A percentile compares a stretch with the other conserved stretches of the same genome.
phyloP scores from a whole-genome alignment of 2,329 filamentous ascomycete species.

The Fusarium sp. region DNA sequence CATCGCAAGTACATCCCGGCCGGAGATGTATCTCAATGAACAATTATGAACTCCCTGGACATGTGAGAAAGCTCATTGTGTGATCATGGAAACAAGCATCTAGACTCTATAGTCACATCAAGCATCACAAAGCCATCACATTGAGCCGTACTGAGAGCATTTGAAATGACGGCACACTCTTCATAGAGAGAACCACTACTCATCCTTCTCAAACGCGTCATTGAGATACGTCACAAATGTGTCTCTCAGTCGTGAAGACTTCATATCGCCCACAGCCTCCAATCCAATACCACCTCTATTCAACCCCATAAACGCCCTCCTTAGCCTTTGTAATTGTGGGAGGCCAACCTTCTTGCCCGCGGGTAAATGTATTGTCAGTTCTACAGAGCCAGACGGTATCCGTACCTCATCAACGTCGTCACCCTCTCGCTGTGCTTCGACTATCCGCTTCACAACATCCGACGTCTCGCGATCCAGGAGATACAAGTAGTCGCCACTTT shows the following conservation, averaged over 20 bases:
- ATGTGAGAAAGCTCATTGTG: not conserved
- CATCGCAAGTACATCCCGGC: not conserved
- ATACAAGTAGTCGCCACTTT: constrained; percentile 79
- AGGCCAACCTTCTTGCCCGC: constrained; percentile 69
- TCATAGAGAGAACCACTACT: constrained; percentile 43
- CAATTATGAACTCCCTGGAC: not conserved
- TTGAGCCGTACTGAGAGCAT: not conserved
- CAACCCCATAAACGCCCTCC: constrained; percentile 79
- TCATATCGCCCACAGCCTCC: constrained; percentile 64
- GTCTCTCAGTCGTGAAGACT: constrained; percentile 64
- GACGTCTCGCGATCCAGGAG: constrained; percentile 82
- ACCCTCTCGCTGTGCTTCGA: constrained; percentile 75
- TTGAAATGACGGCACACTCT: not conserved
- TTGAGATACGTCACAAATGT: constrained; percentile 75
- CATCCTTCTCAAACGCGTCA: constrained; percentile 69
- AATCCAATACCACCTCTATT: constrained; percentile 75
- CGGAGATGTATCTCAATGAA: not conserved
- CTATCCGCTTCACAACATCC: constrained; percentile 74
- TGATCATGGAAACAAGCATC: not conserved
- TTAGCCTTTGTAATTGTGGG: constrained; percentile 79
- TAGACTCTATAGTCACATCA: not conserved
- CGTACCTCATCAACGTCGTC: constrained; percentile 65
- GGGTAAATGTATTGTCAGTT: constrained; percentile 71
- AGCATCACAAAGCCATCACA: not conserved
- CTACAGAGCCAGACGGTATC: constrained; percentile 53